Evolutionary conservation across 2,329 filamentous ascomycete species (phyloP).

Genomic region (Xylariaceae sp.): DNA sequence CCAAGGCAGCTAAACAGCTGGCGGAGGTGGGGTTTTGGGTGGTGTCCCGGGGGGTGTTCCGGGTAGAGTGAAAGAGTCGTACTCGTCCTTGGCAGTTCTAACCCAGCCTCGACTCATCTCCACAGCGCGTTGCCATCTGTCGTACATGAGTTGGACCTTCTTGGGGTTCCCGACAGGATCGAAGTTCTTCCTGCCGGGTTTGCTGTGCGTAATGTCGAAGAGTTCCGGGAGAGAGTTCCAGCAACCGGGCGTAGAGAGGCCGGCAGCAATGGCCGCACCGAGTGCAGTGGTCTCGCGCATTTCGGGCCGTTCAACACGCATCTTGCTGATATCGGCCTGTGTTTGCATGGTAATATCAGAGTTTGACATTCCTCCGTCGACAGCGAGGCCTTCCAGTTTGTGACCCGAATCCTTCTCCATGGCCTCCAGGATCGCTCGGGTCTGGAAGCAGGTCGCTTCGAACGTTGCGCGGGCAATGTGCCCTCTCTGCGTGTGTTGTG

Average conservation of each 20-base stretch:
- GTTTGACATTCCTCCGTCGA: conserved; percentile 86
- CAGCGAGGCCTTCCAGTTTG: conserved; percentile 67
- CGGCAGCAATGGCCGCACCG: conserved; percentile 82
- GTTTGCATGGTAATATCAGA: conserved; percentile 88
- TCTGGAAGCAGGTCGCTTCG: conserved; percentile 89
- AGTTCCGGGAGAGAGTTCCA: conserved; percentile 74
- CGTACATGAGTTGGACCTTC: conserved; percentile 40
- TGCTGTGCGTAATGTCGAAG: conserved; percentile 59
- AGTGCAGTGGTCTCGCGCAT: conserved; percentile 91
- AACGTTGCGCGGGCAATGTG: conserved; percentile 87
- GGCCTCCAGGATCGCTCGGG: conserved; percentile 82
- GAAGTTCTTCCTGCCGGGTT: conserved; percentile 63
- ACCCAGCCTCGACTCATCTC: conserved; percentile 55
- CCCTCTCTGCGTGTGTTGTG: conserved; percentile 75
- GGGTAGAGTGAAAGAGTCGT: conserved; percentile 1
- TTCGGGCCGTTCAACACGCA: conserved; percentile 74
- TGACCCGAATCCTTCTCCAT: conserved; percentile 85
- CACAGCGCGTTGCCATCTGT: conserved; percentile 52
- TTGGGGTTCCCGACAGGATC: conserved; percentile 53
- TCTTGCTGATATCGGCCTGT: conserved; percentile 78
- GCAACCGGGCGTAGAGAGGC: conserved; percentile 67
- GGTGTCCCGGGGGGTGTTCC: neutral
- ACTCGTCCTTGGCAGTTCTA: conserved; percentile 28
- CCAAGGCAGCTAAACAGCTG: neutral
- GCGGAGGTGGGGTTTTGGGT: neutral